Conservation (phyloP, 495 filamentous ascomycete species). For the Chaetomidium leptoderma region DNA sequence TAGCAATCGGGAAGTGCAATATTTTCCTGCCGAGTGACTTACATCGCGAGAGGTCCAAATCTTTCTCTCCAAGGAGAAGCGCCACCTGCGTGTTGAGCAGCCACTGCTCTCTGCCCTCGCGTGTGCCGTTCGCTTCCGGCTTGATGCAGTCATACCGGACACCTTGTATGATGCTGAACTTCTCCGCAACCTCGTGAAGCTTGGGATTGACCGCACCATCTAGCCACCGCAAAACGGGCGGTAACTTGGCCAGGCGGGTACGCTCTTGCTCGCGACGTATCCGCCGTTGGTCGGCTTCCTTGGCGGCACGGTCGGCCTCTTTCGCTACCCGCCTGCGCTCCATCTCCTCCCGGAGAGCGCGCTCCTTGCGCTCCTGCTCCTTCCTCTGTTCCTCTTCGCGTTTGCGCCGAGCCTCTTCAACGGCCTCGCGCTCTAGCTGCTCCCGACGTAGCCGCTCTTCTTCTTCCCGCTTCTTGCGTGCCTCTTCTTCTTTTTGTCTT, state of each 20-base stretch:
- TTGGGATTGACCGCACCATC: constrained; percentile 47
- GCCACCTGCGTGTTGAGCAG: constrained; percentile 73
- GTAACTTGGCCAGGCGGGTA: constrained; percentile 47
- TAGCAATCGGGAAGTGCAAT: not conserved
- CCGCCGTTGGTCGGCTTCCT: constrained; percentile 52
- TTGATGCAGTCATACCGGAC: constrained; percentile 53
- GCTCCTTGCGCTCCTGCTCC: constrained; percentile 32
- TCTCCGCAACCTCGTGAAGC: constrained; percentile 42
- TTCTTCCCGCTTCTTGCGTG: constrained; percentile 35
- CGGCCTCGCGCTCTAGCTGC: constrained; percentile 38
- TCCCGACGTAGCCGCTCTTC: constrained; percentile 44
- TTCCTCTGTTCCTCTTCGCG: constrained; percentile 39
- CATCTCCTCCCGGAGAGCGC: constrained; percentile 50
- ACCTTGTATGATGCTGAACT: constrained; percentile 48
- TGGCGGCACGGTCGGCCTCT: constrained; percentile 53
- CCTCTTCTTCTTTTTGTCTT: constrained; percentile 35
- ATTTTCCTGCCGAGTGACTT: constrained; percentile 29
- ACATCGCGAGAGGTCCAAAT: constrained; percentile 69
- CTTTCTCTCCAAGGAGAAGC: constrained; percentile 69
- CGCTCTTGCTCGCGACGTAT: constrained; percentile 45
- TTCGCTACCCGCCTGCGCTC: constrained; percentile 52
- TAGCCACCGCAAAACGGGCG: constrained; percentile 52
- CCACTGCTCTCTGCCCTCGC: constrained; percentile 61
- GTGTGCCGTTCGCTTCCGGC: constrained; percentile 41
- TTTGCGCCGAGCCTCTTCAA: constrained; percentile 42